Percentiles rank a stretch among this genome's conserved stretches.
phyloP scores from a whole-genome alignment of 805 yeast genomes.

The Saccharomyces eubayanus region DNA sequence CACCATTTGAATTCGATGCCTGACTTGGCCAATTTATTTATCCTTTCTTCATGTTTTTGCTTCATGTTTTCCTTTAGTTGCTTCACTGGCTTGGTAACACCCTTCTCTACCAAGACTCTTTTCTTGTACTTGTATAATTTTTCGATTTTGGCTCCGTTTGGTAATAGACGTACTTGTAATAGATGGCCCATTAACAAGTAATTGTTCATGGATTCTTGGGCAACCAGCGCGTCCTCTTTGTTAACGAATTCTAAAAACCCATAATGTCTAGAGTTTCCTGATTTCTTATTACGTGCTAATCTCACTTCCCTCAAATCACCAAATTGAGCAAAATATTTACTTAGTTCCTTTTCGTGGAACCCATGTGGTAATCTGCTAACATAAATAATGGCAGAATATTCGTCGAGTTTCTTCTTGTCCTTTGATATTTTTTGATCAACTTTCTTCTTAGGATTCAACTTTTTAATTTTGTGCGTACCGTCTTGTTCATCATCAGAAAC shows the following conservation, averaged over 20 bases:
- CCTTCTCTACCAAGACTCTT: slow-evolving; percentile 27
- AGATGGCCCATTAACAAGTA: slow-evolving; percentile 83
- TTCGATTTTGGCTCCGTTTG: slow-evolving; percentile 40
- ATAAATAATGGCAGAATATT: slow-evolving; percentile 63
- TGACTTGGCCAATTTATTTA: slow-evolving; percentile 27
- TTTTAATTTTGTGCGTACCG: slow-evolving; percentile 23
- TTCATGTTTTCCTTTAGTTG: slow-evolving; percentile 28
- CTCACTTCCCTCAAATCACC: slow-evolving; percentile 75
- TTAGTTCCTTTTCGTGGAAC: slow-evolving; percentile 70
- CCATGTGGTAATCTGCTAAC: slow-evolving; percentile 91
- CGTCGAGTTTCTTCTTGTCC: slow-evolving; percentile 14
- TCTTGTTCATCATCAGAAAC: slow-evolving; percentile 27
- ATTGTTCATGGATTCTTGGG: slow-evolving; percentile 93
- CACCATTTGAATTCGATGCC: slow-evolving; percentile 34
- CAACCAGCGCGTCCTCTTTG: slow-evolving; percentile 71
- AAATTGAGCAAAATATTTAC: slow-evolving; percentile 79
- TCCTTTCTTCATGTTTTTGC: slow-evolving; percentile 30
- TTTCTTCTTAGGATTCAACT: slow-evolving; percentile 22
- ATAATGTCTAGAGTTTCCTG: slow-evolving; percentile 86
- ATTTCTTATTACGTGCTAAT: slow-evolving; percentile 78
- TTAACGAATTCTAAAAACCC: slow-evolving; percentile 81
- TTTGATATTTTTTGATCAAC: slow-evolving; percentile 13
- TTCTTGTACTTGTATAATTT: slow-evolving; percentile 32
- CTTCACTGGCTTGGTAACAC: slow-evolving; percentile 26
- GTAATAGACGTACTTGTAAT: slow-evolving; percentile 51